Evolutionary conservation across 192 early-diverging fungal genomes (phyloP).

Genomic region (Entophlyctis luteolus): DNA sequence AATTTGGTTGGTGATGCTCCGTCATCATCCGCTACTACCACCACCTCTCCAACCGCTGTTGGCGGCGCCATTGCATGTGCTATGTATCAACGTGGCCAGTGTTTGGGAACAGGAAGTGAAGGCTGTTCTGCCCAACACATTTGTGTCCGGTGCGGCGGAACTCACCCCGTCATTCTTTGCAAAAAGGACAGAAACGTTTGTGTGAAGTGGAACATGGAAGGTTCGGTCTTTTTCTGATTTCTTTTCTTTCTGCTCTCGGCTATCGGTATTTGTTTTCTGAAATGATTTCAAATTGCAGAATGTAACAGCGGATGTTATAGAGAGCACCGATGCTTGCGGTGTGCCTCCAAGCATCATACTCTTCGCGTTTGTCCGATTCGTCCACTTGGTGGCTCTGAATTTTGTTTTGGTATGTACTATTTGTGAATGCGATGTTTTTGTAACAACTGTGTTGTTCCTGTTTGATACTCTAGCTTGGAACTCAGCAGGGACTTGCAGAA

Average conservation of each 20-base stretch:
- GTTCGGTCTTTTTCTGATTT: neutral
- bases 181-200: constrained; percentile 36
- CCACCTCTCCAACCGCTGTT: no score
- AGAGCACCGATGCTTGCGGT: constrained; percentile 33
- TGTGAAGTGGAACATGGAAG: constrained; percentile 39
- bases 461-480: constrained; percentile 37
- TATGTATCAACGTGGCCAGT: constrained; percentile 24
- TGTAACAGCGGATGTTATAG: constrained; percentile 25
- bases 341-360: constrained; percentile 28
- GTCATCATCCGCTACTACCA: no score
- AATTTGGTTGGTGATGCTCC: no score
- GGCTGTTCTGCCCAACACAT: constrained; percentile 14
- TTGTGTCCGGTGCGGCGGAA: constrained; percentile 23
- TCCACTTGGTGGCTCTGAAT: constrained; percentile 27
- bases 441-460: neutral
- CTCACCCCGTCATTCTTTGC: constrained; percentile 32
- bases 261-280: neutral
- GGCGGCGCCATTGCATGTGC: constrained; percentile 15
- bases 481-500: constrained; percentile 29
- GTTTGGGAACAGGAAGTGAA: constrained; percentile 14
- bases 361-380: constrained; percentile 31
- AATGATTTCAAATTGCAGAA: constrained; percentile 5
- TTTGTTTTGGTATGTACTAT: constrained; percentile 25
- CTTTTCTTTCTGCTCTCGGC: neutral
- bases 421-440: neutral